Evolutionary conservation across 805 yeast species (phyloP), one percentile per base, ranked within the genome.

Genomic region (Starmerella bacillaris): DNA sequence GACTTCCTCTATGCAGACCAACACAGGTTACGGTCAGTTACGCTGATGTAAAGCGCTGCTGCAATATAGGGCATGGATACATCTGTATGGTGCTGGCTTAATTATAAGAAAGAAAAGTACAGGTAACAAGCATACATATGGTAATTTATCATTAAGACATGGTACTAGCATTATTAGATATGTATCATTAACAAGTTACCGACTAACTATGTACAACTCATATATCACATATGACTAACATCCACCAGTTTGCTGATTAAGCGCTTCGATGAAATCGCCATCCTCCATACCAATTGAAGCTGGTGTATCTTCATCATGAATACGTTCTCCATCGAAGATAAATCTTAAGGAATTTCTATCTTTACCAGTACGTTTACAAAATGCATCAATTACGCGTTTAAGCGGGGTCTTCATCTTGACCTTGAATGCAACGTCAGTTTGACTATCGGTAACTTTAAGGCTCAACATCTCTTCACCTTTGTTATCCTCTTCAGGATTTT

Each of bases 341-440:
- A 89, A 89, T 57, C 96, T 72, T 55, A 89, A 63, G 34, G 86
- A 71, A 47, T 69, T 72, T 53, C 77, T 61, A 44, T 77, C 72
- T 57, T 86, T 86, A 30, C 96, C 96, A 54, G 86, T 94, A 65
- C 98, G 78, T 61, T 84, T 84, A 57, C 96, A 92, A 57, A 86
- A 89, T 9, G 95, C 94, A 52, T 86, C 96, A 83, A 89, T 86
- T 51, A 89, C 72, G 61, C 94, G 78, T 58, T 72, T 78, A 65
- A 89, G 68, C 32, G 86, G 93, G 4, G 98, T 89, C 27, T 84
- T 67, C 60, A 79, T 70, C 63, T 84, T 83, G 58, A 89, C 86
- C 59, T 86, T 84, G 74, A 89, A 89, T 58, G 78, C 83, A 43
- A 89, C 84, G 57, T 89, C 99, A 16, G 92, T 77, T 36, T 76